These are phyloP conservation scores for Casaregolazyma suthepensis DNA, from an alignment of 1,139 yeast species.

Conservation along the genomic window DNA sequence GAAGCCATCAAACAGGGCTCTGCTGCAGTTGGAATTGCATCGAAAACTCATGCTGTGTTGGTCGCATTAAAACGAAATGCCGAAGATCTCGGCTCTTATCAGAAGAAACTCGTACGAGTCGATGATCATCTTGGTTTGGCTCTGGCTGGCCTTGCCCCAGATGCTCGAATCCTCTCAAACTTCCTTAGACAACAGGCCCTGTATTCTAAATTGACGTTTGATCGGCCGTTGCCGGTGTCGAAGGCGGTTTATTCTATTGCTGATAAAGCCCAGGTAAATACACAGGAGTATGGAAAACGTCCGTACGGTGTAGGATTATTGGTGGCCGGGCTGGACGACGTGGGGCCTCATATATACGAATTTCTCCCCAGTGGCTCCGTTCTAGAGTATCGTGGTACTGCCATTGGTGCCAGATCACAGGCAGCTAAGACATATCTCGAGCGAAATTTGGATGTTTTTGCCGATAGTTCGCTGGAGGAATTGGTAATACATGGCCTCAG, in stretches of 20 bases:
- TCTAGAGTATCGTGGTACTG: constrained; percentile 85
- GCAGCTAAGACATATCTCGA: constrained; percentile 96
- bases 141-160: constrained; percentile 96
- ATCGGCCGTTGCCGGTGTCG: constrained; percentile 79
- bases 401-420: constrained; percentile 97
- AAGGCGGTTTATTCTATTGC: constrained; percentile 84
- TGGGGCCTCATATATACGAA: constrained; percentile 91
- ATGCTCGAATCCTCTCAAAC: constrained; percentile 87
- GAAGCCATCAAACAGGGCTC: constrained; percentile 98
- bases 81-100: constrained; percentile 95
- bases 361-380: constrained; percentile 95
- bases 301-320: constrained; percentile 97
- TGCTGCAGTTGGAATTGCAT: constrained; percentile 90
- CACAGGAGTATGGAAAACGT: constrained; percentile 92
- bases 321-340: constrained; percentile 76
- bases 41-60: constrained; percentile 79
- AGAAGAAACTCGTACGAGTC: constrained; percentile 83
- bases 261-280: constrained; percentile 94
- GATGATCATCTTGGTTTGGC: constrained; percentile 95
- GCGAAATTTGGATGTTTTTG: constrained; percentile 66
- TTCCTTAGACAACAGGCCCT: constrained; percentile 87
- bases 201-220: constrained; percentile 77
- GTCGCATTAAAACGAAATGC: constrained; percentile 95
- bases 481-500: constrained; percentile 82
- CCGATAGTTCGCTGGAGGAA: constrained; percentile 58